Evolutionary conservation across 495 filamentous ascomycete genomes (phyloP).

Genomic region (Penicillium robsamsonii): DNA sequence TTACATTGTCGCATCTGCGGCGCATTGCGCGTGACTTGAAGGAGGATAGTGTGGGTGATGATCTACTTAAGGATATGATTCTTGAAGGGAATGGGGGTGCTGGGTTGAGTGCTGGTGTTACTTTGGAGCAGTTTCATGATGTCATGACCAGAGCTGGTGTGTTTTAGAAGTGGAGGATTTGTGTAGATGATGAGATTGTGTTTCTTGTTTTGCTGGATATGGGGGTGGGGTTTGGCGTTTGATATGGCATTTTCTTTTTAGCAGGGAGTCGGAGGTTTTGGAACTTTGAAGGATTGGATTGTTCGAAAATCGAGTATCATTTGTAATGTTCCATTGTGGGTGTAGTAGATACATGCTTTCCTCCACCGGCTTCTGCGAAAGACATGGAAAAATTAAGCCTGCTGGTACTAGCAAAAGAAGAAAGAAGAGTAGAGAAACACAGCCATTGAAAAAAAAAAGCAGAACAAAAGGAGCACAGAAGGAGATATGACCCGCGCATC

Average conservation of each 20-base stretch:
- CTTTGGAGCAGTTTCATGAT: slow-evolving; percentile 74
- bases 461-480: slow-evolving; percentile 15
- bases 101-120: slow-evolving; percentile 69
- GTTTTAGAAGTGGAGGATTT: slow-evolving; percentile 47
- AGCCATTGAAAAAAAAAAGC: slow-evolving; percentile 12
- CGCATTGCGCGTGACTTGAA: slow-evolving; percentile 78
- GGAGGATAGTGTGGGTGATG: slow-evolving; percentile 71
- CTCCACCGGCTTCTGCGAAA: slow-evolving; percentile 14
- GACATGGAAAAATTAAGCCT: slow-evolving; percentile 22
- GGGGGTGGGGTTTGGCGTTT: slow-evolving; percentile 14
- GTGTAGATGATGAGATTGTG: not conserved
- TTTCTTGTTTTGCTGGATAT: slow-evolving; percentile 6
- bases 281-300: not conserved
- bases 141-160: slow-evolving; percentile 84
- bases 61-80: slow-evolving; percentile 87
- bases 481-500: slow-evolving; percentile 34
- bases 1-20: slow-evolving; percentile 73
- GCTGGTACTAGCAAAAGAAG: slow-evolving; percentile 10
- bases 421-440: slow-evolving; percentile 14
- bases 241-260: slow-evolving; percentile 9
- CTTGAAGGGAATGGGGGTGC: slow-evolving; percentile 83
- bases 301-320: slow-evolving; percentile 8
- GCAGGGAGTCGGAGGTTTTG: slow-evolving; percentile 14
- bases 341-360: slow-evolving; percentile 31
- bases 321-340: slow-evolving; percentile 15